These are phyloP conservation scores for Celoporthe dispersa DNA, from an alignment of 2,329 filamentous ascomycete species.

Conservation along the genomic window DNA sequence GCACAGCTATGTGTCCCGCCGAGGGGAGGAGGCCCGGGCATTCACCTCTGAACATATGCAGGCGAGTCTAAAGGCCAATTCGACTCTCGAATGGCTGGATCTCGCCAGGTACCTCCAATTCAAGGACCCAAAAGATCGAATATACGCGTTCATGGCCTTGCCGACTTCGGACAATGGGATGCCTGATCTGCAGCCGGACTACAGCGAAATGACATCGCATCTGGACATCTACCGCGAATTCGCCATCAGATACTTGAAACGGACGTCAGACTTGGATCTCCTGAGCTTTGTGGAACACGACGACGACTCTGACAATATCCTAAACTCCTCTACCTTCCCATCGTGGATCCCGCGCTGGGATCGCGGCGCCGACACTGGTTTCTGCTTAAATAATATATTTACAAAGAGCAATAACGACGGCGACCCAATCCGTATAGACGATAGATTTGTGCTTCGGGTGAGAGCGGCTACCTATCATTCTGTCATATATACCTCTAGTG, in stretches of 20 bases:
- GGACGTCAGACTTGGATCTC: slow-evolving; percentile 15
- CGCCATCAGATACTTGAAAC: slow-evolving; percentile 6
- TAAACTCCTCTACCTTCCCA: slow-evolving; percentile 40
- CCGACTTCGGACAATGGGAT: slow-evolving; percentile 6
- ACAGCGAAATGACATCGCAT: slow-evolving; percentile 9
- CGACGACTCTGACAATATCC: slow-evolving; percentile 44
- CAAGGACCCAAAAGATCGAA: slow-evolving; percentile 8
- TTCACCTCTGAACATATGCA: neutral
- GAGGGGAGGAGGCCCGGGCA: neutral
- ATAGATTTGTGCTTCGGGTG: neutral
- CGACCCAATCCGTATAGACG: neutral
- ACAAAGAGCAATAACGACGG: neutral
- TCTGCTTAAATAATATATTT: rapidly evolving
- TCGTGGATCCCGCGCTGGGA: slow-evolving; percentile 25
- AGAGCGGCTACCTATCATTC: neutral
- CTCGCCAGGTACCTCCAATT: neutral
- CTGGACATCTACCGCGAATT: slow-evolving; percentile 20
- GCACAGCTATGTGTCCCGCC: neutral
- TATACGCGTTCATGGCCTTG: slow-evolving; percentile 21
- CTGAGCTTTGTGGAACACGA: neutral
- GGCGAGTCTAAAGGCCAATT: neutral
- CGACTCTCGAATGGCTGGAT: neutral
- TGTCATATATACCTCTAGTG: neutral
- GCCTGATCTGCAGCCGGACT: slow-evolving; percentile 6
- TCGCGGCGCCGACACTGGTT: too few species aligned